Base-by-base conservation (phyloP, 75 land plant species). In the Pseudotsuga menziesii region DNA sequence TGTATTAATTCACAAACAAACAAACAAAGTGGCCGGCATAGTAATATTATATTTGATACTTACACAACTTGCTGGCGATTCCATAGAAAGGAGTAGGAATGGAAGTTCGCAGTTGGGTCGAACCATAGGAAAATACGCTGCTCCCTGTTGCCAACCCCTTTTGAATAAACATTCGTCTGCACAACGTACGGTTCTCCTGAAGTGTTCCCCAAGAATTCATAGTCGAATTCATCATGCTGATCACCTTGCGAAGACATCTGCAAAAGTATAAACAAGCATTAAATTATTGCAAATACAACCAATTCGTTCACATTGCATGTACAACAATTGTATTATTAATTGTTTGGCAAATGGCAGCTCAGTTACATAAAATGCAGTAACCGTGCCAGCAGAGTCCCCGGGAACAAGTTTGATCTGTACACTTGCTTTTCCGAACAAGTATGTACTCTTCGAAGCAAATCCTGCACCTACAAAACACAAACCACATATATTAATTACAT, bases 131-230 rank as follows among this genome's bases (percentile, higher is more conserved):
- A 61, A 73, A 81, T 83, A 57, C 87, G 48, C 69, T 82, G 84
- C 81, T 85, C 87, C 26, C 87, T 11, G 74, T 82, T 73, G 11
- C 87, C 87, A 0, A 77, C 73, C 25, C 87, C 87, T 9, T 82
- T 85, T 15, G 76, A 59, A 75, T 85, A 85, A 7, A 85, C 29
- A 70, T 85, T 85, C 8, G 86, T 85, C 61, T 85, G 84, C 17
- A 85, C 81, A 8, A 85, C 61, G 85, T 85, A 85, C 17, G 87
- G 87, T 73, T 85, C 82, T 44, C 87, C 87, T 6, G 85, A 72
- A 7, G 74, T 77, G 69, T 83, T 85, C 39, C 87, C 87, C 5
- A 85, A 58, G 54, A 85, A 85, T 78, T 85, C 87, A n/a, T 79
- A 82, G 69, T 85, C 87, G 7, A 85, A 61, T 57, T 85, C 87